Percentiles rank a stretch among this genome's conserved stretches.
phyloP scores from a whole-genome alignment of 495 filamentous ascomycete genomes.

The Penicillium canariense region DNA sequence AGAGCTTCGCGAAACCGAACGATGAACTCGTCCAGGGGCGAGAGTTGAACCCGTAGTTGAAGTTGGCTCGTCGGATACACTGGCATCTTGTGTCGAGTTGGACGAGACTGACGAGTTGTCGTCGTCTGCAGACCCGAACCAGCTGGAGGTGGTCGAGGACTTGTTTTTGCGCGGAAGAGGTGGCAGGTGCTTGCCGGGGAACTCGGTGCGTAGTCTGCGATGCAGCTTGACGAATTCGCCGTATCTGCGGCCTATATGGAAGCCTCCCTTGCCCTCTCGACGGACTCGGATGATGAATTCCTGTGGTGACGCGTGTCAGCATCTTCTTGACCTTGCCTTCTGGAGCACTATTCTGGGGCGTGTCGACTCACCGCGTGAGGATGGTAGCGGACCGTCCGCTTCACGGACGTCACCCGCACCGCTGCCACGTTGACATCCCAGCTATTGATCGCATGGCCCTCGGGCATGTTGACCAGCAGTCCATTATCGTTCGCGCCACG shows the following conservation, averaged over 20 bases:
- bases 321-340: neutral
- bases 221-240: slow-evolving; percentile 82
- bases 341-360: neutral
- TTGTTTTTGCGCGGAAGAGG: slow-evolving; percentile 90
- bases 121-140: slow-evolving; percentile 56
- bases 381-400: slow-evolving; percentile 86
- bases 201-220: slow-evolving; percentile 73
- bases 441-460: slow-evolving; percentile 86
- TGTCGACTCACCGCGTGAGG: slow-evolving; percentile 74
- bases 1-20: slow-evolving; percentile 40
- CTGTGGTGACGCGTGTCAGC: slow-evolving; percentile 37
- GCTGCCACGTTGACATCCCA: slow-evolving; percentile 97
- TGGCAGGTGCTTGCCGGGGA: slow-evolving; percentile 88
- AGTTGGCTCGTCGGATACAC: slow-evolving; percentile 34
- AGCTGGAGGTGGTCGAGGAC: slow-evolving; percentile 59
- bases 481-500: slow-evolving; percentile 88
- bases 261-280: slow-evolving; percentile 63
- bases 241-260: slow-evolving; percentile 81
- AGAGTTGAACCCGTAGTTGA: slow-evolving; percentile 25
- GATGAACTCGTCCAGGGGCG: slow-evolving; percentile 25
- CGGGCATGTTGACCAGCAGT: slow-evolving; percentile 76
- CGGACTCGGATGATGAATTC: slow-evolving; percentile 89
- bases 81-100: slow-evolving; percentile 58
- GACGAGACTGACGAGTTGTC: slow-evolving; percentile 78
- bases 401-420: slow-evolving; percentile 74